These are phyloP conservation scores for Dictyostelium discoideum DNA, from an alignment of 78 protist species.

Conservation along the genomic window dicty_2.7 NC_007089.4:5361501-5362000, in stretches of 20 bases:
- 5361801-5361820: background rate
- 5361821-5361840: background rate
- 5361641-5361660: background rate
- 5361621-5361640: background rate
- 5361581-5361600: too few relatives aligned
- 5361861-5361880: background rate
- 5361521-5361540: background rate
- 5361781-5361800: background rate
- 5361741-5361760: background rate
- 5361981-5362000: background rate
- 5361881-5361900: background rate
- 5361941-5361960: background rate
- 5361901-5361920: background rate
- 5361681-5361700: background rate
- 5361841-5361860: background rate
- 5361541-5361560: background rate
- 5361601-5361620: background rate
- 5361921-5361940: background rate
- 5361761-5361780: background rate
- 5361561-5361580: too few relatives aligned
- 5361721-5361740: background rate
- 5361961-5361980: background rate
- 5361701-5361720: background rate
- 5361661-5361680: background rate
- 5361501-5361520: constrained; percentile 5